These are phyloP conservation scores for Talaromyces nanjingensis DNA, from an alignment of 495 filamentous ascomycete species.

Conservation along the genomic window DNA sequence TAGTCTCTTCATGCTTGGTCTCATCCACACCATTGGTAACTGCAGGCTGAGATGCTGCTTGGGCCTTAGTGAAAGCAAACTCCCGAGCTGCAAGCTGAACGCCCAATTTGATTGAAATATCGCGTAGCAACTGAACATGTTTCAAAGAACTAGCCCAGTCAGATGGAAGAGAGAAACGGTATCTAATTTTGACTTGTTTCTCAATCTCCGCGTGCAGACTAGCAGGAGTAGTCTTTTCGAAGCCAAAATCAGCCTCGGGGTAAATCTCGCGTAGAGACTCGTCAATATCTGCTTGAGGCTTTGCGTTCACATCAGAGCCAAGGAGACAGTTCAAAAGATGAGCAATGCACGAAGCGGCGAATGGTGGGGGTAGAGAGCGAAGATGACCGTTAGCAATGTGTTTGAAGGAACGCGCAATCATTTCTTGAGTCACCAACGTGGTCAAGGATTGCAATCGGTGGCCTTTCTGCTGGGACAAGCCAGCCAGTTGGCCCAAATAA, in stretches of 20 bases:
- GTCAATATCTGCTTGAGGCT: conserved; percentile 71
- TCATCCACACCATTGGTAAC: conserved; percentile 35
- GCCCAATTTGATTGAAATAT: conserved; percentile 83
- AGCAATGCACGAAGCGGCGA: conserved; percentile 67
- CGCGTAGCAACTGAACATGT: conserved; percentile 79
- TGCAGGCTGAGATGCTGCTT: conserved; percentile 30
- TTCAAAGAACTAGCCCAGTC: conserved; percentile 60
- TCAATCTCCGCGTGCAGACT: conserved; percentile 63
- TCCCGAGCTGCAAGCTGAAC: conserved; percentile 80
- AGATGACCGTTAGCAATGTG: conserved; percentile 77
- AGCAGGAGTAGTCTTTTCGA: conserved; percentile 68
- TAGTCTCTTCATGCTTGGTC: conserved; percentile 37
- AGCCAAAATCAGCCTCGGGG: conserved; percentile 74
- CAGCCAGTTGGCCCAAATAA: conserved; percentile 81
- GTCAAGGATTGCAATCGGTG: conserved; percentile 69
- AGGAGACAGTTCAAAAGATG: conserved; percentile 95
- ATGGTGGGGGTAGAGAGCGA: conserved; percentile 68
- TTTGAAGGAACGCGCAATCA: conserved; percentile 91
- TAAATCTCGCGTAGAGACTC: conserved; percentile 66
- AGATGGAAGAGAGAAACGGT: conserved; percentile 62
- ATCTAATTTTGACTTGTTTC: conserved; percentile 64
- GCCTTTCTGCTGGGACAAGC: conserved; percentile 57
- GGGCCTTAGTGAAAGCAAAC: conserved; percentile 59
- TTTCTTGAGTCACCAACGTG: conserved; percentile 76
- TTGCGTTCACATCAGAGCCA: conserved; percentile 66